Conservation (phyloP, 1,139 yeast genomes). For the Blastobotrys indianensis region DNA sequence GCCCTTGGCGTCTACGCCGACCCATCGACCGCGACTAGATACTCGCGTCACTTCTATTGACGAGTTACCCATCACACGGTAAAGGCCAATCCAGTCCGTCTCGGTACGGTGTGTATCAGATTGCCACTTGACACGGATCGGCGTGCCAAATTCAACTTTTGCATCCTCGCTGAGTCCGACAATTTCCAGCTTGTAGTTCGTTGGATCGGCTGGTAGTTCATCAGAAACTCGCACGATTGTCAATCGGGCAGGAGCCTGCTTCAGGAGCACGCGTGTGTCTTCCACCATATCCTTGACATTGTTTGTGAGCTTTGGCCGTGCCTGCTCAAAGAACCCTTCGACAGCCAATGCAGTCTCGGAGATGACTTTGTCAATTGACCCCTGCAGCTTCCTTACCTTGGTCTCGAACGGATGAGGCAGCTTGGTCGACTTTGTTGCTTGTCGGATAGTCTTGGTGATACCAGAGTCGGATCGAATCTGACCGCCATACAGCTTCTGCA, state of each 20-base stretch:
- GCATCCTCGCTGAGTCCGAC: slow-evolving; percentile 8
- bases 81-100: slow-evolving; percentile 77
- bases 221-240: slow-evolving; percentile 33
- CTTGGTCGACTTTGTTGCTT: slow-evolving; percentile 27
- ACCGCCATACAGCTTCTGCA: slow-evolving; percentile 73
- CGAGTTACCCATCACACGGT: slow-evolving; percentile 56
- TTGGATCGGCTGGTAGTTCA: slow-evolving; percentile 26
- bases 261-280: slow-evolving; percentile 31
- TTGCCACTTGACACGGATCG: slow-evolving; percentile 53
- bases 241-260: slow-evolving; percentile 35
- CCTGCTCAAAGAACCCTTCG: slow-evolving; percentile 31
- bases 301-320: slow-evolving; percentile 24
- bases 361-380: slow-evolving; percentile 36
- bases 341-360: slow-evolving; percentile 32
- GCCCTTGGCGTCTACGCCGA: slow-evolving; percentile 41
- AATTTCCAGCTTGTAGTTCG: slow-evolving; percentile 25
- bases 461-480: slow-evolving; percentile 45
- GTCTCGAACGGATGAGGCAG: slow-evolving; percentile 29
- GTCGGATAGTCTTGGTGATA: slow-evolving; percentile 59
- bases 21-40: slow-evolving; percentile 70
- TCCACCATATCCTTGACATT: slow-evolving; percentile 29
- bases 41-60: slow-evolving; percentile 56
- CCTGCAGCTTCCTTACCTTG: slow-evolving; percentile 31
- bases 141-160: slow-evolving; percentile 37
- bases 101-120: slow-evolving; percentile 43